phyloP scores from a whole-genome alignment of 2,329 filamentous ascomycete species.

The Colletotrichum gigasporum region DNA sequence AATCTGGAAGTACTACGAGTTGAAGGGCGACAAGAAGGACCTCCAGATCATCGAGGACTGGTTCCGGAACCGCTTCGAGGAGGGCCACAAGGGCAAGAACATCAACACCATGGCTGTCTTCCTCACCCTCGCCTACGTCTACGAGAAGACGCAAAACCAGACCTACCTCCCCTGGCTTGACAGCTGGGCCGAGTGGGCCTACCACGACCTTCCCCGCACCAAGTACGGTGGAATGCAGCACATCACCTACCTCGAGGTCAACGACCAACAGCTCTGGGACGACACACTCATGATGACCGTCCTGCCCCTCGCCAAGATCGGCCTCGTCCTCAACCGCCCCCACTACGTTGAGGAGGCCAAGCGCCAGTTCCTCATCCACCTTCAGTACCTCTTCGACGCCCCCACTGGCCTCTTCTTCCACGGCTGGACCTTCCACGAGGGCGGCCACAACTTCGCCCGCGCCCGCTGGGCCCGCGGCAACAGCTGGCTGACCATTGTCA shows the following conservation, averaged over 20 bases:
- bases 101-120: conserved; percentile 88
- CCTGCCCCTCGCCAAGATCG: conserved; percentile 82
- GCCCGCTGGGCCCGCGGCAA: conserved; percentile 71
- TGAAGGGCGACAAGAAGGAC: conserved; percentile 70
- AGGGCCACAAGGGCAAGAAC: conserved; percentile 82
- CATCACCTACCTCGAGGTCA: conserved; percentile 76
- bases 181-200: conserved; percentile 84
- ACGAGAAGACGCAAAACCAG: conserved; percentile 75
- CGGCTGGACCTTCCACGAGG: conserved; percentile 80
- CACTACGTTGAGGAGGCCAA: conserved; percentile 83
- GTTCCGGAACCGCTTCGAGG: conserved; percentile 75
- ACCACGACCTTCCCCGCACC: conserved; percentile 78
- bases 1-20: conserved; percentile 82
- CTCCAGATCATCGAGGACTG: conserved; percentile 76
- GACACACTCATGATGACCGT: conserved; percentile 92
- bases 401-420: conserved; percentile 81
- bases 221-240: conserved; percentile 79
- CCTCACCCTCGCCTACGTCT: conserved; percentile 79
- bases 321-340: conserved; percentile 72
- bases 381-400: conserved; percentile 81
- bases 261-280: conserved; percentile 83
- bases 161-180: conserved; percentile 82
- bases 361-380: conserved; percentile 79
- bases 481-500: conserved; percentile 83
- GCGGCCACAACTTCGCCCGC: conserved; percentile 69